These are phyloP conservation scores for Chlamydomonas sp. DNA, from an alignment of 139 green algal genomes.

Conservation along the genomic window DNA sequence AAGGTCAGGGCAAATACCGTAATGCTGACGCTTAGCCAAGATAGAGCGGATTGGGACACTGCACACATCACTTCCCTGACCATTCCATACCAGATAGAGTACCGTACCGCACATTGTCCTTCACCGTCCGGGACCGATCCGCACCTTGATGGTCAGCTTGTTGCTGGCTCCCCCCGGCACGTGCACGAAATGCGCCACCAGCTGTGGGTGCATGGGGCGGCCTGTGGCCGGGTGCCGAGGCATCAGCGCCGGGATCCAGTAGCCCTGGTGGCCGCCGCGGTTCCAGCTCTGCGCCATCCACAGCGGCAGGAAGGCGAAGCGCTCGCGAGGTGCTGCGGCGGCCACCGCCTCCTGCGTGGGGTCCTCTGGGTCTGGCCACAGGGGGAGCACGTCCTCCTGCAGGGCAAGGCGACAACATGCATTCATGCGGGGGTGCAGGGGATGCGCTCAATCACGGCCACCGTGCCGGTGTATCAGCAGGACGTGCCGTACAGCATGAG, in stretches of 20 bases:
- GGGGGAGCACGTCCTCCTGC: not conserved
- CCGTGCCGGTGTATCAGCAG: too few relatives aligned
- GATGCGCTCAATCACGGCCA: too few relatives aligned
- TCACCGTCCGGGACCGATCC: too few relatives aligned
- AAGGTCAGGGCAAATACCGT: too few relatives aligned
- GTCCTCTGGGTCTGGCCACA: conserved; percentile 10
- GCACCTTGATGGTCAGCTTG: not conserved
- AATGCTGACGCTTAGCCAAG: too few relatives aligned
- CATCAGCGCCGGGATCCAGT: not conserved
- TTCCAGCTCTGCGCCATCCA: not conserved
- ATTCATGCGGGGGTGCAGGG: too few relatives aligned
- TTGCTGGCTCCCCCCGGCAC: not conserved
- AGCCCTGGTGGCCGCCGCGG: not conserved
- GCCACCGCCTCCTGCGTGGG: not conserved
- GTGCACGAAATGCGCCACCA: not conserved
- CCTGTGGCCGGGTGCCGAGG: not conserved
- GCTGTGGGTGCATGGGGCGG: not conserved
- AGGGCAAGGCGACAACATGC: too few relatives aligned
- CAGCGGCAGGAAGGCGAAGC: not conserved
- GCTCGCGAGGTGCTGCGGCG: not conserved
- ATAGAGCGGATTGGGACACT: too few relatives aligned
- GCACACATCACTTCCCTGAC: too few relatives aligned
- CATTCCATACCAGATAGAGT: too few relatives aligned
- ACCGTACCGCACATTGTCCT: too few relatives aligned
- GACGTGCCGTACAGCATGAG: too few relatives aligned